Conservation (phyloP, 2,329 filamentous ascomycete species). For the Hypoxylon sp. region DNA sequence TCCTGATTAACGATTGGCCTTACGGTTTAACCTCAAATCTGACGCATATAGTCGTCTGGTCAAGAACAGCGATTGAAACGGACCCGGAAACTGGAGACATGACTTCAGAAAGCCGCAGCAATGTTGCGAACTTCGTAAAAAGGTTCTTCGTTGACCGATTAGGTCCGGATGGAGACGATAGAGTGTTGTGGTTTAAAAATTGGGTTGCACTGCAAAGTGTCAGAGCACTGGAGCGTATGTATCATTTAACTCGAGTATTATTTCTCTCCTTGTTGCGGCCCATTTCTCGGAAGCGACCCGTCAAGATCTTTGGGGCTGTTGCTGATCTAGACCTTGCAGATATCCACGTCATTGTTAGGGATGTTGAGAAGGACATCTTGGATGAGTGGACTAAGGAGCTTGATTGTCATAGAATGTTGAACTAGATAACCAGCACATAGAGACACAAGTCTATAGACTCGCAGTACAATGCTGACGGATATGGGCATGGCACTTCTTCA, state of each 20-base stretch:
- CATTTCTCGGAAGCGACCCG: not conserved
- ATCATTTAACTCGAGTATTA: conserved; percentile 7
- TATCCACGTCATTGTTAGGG: conserved; percentile 81
- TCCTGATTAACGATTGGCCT: conserved; percentile 93
- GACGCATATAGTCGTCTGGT: conserved; percentile 93
- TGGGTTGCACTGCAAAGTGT: conserved; percentile 92
- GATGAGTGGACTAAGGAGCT: conserved; percentile 68
- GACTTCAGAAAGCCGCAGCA: conserved; percentile 74
- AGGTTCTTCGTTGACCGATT: conserved; percentile 76
- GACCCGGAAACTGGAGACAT: conserved; percentile 80
- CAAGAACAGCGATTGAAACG: conserved; percentile 83
- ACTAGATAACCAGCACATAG: conserved; percentile 32
- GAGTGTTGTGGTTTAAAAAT: conserved; percentile 92
- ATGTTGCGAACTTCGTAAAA: conserved; percentile 79
- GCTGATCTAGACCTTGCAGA: conserved; percentile 58
- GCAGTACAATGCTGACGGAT: conserved; percentile 2
- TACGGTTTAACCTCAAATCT: conserved; percentile 79
- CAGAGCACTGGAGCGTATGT: conserved; percentile 78
- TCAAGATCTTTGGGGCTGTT: not conserved
- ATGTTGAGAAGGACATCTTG: conserved; percentile 67
- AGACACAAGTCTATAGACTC: conserved; percentile 2
- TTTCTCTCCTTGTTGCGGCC: not conserved
- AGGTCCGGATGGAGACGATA: conserved; percentile 63
- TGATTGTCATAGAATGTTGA: conserved; percentile 55
- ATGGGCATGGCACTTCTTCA: conserved; percentile 48